Conservation (phyloP, 163 green algal species). For the Prototheca wickerhamii region DNA sequence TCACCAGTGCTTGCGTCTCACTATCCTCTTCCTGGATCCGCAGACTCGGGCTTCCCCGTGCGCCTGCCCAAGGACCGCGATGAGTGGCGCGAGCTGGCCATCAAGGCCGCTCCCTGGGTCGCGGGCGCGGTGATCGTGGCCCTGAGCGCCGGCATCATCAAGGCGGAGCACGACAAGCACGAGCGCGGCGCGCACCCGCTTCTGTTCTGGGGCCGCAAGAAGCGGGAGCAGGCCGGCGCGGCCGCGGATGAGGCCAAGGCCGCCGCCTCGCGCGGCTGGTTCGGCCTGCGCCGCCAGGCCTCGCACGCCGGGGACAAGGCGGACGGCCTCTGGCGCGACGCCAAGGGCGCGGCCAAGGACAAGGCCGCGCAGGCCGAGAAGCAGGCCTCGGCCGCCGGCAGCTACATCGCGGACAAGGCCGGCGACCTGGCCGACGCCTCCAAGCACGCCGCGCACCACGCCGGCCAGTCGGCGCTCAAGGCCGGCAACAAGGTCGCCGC, state of each 20-base stretch:
- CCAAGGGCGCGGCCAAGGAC: not conserved
- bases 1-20: too few relatives aligned
- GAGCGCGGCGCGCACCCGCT: not conserved
- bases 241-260: constrained; percentile 1
- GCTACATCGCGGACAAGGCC: not conserved
- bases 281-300: constrained; percentile 5
- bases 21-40: too few relatives aligned
- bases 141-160: too few relatives aligned
- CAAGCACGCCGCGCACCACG: not conserved
- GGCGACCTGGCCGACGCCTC: not conserved
- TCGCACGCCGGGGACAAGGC: not conserved
- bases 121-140: too few relatives aligned
- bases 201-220: not conserved
- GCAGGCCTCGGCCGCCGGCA: not conserved
- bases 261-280: constrained; percentile 9
- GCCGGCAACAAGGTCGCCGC: not conserved
- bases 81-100: too few relatives aligned
- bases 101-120: too few relatives aligned
- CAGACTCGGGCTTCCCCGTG: too few relatives aligned
- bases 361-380: not conserved
- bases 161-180: too few relatives aligned
- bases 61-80: too few relatives aligned
- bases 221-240: not conserved
- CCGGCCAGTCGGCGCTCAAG: not conserved
- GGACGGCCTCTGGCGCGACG: not conserved